These are phyloP conservation scores for Pyrenochaeta sp. DNA, from an alignment of 2,329 filamentous ascomycete species.

Conservation along the genomic window DNA sequence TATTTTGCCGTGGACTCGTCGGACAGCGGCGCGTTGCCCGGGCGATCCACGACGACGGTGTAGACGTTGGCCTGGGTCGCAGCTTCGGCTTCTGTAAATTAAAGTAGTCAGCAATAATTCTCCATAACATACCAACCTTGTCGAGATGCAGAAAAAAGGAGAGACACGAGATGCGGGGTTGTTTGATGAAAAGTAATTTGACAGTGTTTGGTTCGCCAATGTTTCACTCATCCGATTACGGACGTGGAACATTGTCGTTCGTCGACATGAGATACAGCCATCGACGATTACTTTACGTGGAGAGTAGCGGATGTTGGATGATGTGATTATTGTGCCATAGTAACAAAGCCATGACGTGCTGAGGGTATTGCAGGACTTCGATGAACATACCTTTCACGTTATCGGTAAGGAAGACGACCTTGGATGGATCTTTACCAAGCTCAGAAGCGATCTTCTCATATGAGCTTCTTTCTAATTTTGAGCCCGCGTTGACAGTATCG, in stretches of 20 bases:
- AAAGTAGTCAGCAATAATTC: constrained; percentile 21
- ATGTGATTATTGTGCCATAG: constrained; percentile 14
- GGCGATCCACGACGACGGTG: constrained; percentile 60
- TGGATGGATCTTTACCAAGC: constrained; percentile 53
- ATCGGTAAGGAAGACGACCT: constrained; percentile 83
- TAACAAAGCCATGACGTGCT: constrained; percentile 19
- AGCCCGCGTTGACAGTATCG: constrained; percentile 81
- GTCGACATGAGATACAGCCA: constrained; percentile 3
- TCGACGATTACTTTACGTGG: constrained; percentile 3
- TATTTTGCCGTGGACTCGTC: constrained; percentile 28
- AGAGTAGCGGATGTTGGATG: constrained; percentile 3
- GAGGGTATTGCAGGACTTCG: constrained; percentile 1
- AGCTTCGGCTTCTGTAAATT: constrained; percentile 52
- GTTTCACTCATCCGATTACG: constrained; percentile 9
- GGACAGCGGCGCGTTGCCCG: constrained; percentile 71
- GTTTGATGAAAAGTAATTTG: constrained; percentile 10
- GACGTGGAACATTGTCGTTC: not conserved
- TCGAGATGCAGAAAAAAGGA: constrained; percentile 7
- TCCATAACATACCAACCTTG: constrained; percentile 1
- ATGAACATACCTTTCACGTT: constrained; percentile 65
- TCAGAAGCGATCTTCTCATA: constrained; percentile 70
- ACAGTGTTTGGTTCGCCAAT: constrained; percentile 11
- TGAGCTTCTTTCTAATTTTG: constrained; percentile 72
- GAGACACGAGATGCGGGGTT: constrained; percentile 13
- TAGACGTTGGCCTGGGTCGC: constrained; percentile 53